Conservation (phyloP, 179 eudicot species). For the Spinacia oleracea region DNA sequence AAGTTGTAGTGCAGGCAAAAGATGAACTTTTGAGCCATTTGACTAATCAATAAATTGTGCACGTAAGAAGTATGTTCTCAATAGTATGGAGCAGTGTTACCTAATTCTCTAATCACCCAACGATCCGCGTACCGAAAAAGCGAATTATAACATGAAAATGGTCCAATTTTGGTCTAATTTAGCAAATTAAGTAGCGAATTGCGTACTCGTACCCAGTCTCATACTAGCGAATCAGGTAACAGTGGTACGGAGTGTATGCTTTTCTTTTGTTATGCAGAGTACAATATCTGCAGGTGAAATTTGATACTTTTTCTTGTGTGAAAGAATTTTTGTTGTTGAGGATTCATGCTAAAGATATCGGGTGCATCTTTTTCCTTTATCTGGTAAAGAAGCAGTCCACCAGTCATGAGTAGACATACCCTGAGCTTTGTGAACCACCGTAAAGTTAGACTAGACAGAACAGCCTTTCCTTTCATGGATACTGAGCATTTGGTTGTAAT, state of each 20-base stretch:
- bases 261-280: background rate
- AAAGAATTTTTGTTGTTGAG: background rate
- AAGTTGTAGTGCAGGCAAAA: background rate
- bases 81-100: too few relatives aligned
- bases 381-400: background rate
- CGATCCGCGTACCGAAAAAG: too few relatives aligned
- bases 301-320: background rate
- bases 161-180: too few relatives aligned
- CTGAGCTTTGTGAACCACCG: background rate
- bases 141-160: too few relatives aligned
- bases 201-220: too few relatives aligned
- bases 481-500: background rate
- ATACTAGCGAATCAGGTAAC: too few relatives aligned
- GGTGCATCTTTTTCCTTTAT: background rate
- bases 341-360: too few relatives aligned
- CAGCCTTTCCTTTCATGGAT: background rate
- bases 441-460: background rate
- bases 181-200: too few relatives aligned
- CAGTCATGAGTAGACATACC: background rate
- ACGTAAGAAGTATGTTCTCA: background rate
- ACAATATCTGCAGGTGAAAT: too few relatives aligned
- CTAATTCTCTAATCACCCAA: too few relatives aligned
- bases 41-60: background rate
- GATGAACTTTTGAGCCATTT: background rate
- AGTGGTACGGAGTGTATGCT: background rate